Evolutionary conservation across 768 basidiomycete genomes (phyloP).

Genomic region (Tulasnella sp.): DNA sequence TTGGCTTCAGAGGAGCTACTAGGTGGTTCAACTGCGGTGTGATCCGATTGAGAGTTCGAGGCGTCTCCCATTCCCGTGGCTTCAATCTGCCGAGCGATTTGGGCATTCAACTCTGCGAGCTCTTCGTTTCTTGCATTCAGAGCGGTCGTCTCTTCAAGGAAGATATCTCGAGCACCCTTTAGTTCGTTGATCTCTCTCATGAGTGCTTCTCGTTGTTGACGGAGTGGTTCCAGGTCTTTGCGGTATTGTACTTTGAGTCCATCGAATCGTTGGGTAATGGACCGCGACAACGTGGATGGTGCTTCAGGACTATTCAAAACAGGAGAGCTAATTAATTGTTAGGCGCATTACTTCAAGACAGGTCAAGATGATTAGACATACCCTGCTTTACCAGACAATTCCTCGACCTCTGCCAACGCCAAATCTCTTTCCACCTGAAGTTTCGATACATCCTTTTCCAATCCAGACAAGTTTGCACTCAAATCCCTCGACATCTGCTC

Average conservation of each 20-base stretch:
- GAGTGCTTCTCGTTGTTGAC: slow-evolving; percentile 65
- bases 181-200: slow-evolving; percentile 76
- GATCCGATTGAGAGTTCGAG: slow-evolving; percentile 18
- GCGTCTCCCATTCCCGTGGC: slow-evolving; percentile 6
- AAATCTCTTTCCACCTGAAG: slow-evolving; percentile 84
- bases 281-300: slow-evolving; percentile 35
- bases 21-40: neutral
- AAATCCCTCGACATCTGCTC: slow-evolving; percentile 70
- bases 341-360: too few relatives aligned
- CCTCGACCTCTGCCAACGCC: slow-evolving; percentile 85
- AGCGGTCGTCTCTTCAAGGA: slow-evolving; percentile 82
- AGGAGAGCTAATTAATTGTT: too few relatives aligned
- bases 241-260: slow-evolving; percentile 78
- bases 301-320: neutral
- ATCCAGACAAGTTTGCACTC: slow-evolving; percentile 52
- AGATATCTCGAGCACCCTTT: slow-evolving; percentile 69
- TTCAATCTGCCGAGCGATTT: slow-evolving; percentile 72
- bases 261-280: slow-evolving; percentile 75
- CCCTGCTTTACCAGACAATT: slow-evolving; percentile 65
- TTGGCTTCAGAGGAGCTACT: slow-evolving; percentile 1
- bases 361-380: too few relatives aligned
- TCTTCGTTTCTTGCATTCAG: slow-evolving; percentile 88
- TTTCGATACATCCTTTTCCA: slow-evolving; percentile 78
- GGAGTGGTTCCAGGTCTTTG: slow-evolving; percentile 73
- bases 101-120: slow-evolving; percentile 72